A percentile compares a stretch with the other conserved stretches of the same genome.
Conservation (phyloP, 176 grass and related monocot species). For the Oryza rufipogon region DNA sequence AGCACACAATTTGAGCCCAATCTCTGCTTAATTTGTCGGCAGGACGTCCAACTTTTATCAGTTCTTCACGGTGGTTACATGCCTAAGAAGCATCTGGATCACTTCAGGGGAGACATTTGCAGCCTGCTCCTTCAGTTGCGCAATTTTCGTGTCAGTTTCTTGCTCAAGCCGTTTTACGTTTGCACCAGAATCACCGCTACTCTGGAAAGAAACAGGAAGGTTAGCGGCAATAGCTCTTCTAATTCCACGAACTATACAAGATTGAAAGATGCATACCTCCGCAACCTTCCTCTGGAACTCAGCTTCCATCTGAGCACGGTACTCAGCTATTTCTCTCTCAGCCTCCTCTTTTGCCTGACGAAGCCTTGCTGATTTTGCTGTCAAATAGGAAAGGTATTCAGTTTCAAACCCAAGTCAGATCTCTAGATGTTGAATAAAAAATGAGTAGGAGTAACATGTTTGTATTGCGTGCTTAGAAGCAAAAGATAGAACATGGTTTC, state of each 20-base stretch:
- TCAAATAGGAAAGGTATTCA: neutral
- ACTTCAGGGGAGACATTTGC: conserved; percentile 60
- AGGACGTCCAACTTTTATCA: conserved; percentile 26
- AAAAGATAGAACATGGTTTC: neutral
- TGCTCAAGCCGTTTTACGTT: conserved; percentile 77
- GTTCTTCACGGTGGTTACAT: conserved; percentile 76
- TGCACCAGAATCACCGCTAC: conserved; percentile 66
- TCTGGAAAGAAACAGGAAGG: conserved; percentile 35
- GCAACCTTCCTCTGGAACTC: conserved; percentile 69
- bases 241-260: neutral
- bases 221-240: conserved; percentile 16
- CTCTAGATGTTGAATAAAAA: neutral
- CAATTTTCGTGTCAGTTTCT: conserved; percentile 63
- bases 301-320: conserved; percentile 65
- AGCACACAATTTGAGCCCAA: neutral
- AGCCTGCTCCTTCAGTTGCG: conserved; percentile 52
- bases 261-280: conserved; percentile 47
- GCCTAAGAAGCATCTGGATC: conserved; percentile 69
- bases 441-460: neutral
- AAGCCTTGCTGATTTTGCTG: conserved; percentile 65
- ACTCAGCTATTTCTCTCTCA: conserved; percentile 59
- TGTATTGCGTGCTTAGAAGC: neutral
- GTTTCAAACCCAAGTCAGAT: neutral
- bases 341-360: conserved; percentile 74
- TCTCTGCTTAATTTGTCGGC: neutral